Conservation (phyloP, 768 basidiomycete genomes). For the Lactarius psammicola region DNA sequence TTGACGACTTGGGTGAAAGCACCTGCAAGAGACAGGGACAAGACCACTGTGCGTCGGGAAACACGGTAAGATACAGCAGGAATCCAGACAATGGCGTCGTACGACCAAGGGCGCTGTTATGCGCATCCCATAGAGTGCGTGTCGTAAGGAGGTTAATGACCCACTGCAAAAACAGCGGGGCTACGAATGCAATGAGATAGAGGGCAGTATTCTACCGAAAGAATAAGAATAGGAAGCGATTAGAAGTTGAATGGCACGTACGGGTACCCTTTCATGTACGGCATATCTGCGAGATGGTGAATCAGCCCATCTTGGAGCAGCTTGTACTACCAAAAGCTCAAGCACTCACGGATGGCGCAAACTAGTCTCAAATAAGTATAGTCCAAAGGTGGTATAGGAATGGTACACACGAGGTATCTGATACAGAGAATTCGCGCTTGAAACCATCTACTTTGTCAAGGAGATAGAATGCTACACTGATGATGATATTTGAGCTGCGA, state of each 20-base stretch:
- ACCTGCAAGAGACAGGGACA: slow-evolving; percentile 75
- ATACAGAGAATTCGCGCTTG: slow-evolving; percentile 72
- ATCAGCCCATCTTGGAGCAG: neutral
- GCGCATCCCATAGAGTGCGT: slow-evolving; percentile 87
- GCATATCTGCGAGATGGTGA: slow-evolving; percentile 49
- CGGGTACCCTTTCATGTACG: slow-evolving; percentile 75
- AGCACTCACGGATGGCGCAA: slow-evolving; percentile 41
- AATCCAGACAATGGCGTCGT: slow-evolving; percentile 26
- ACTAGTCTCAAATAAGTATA: slow-evolving; percentile 30
- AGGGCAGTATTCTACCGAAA: slow-evolving; percentile 27
- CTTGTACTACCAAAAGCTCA: neutral
- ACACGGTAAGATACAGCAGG: slow-evolving; percentile 12
- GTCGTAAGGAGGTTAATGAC: slow-evolving; percentile 69
- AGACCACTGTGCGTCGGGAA: slow-evolving; percentile 52
- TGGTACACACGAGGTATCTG: slow-evolving; percentile 66
- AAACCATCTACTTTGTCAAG: slow-evolving; percentile 69
- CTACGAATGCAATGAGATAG: slow-evolving; percentile 47
- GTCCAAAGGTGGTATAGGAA: slow-evolving; percentile 26
- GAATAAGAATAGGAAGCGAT: slow-evolving; percentile 15
- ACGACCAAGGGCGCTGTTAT: slow-evolving; percentile 59
- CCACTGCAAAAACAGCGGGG: slow-evolving; percentile 69
- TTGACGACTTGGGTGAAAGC: slow-evolving; percentile 83
- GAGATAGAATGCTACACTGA: slow-evolving; percentile 55
- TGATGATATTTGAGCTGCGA: slow-evolving; percentile 31
- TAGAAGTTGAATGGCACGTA: slow-evolving; percentile 35